These are phyloP conservation scores for Aspergillus neoniger DNA, from an alignment of 2,329 filamentous ascomycete genomes.

Conservation along the genomic window DNA sequence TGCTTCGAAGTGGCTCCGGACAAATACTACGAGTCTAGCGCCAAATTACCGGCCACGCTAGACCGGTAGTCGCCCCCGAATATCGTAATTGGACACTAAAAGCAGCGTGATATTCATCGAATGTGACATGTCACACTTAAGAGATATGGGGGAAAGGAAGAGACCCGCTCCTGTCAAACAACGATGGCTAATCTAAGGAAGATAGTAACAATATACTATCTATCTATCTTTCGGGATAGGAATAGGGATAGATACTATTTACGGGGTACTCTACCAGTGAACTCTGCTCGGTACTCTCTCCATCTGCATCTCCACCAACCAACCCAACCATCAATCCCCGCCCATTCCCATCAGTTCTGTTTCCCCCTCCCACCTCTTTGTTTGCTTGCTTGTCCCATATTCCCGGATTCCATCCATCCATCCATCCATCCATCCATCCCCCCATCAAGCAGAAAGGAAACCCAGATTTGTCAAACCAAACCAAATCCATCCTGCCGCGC, in stretches of 20 bases:
- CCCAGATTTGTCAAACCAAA: not conserved
- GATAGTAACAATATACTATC: not conserved
- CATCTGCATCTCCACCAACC: not conserved
- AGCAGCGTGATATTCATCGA: slow-evolving; percentile 15
- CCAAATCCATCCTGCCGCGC: not conserved
- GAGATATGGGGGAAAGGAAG: not conserved
- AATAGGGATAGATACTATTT: not conserved
- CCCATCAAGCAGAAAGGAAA: not conserved
- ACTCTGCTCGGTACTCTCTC: not conserved
- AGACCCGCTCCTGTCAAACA: slow-evolving; percentile 11
- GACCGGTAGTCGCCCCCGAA: not conserved
- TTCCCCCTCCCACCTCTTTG: not conserved
- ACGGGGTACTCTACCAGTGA: not conserved
- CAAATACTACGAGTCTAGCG: not conserved
- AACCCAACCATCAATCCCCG: not conserved
- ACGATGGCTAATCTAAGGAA: not conserved
- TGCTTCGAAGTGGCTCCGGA: slow-evolving; percentile 5
- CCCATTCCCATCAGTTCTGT: not conserved
- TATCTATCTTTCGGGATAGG: not conserved
- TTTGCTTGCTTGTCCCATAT: not conserved
- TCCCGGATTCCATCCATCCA: not conserved
- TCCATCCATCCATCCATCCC: not conserved
- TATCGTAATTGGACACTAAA: not conserved
- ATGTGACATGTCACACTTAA: slow-evolving; percentile 17
- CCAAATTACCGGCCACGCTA: slow-evolving; percentile 12